A percentile compares a stretch with the other conserved stretches of the same genome.
Evolutionary conservation across 2,329 filamentous ascomycete species (phyloP).

Genomic region (Hypoxylon sp.): DNA sequence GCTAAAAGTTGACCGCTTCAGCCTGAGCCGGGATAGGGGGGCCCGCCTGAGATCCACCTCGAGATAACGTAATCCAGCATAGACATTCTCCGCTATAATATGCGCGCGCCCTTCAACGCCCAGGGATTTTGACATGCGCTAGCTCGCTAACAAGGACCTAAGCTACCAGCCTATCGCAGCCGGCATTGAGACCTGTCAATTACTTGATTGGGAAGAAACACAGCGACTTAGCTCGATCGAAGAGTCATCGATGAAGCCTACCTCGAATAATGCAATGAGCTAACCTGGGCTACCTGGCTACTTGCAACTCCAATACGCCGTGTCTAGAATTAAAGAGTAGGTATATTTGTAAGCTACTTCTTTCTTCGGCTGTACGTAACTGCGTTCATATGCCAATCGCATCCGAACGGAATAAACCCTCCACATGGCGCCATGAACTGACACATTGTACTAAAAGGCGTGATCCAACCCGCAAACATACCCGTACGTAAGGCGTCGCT

Average conservation of each 20-base stretch:
- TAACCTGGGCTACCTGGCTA: too few relatives aligned
- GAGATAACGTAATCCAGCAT: constrained; percentile 4
- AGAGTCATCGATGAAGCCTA: constrained; percentile 34
- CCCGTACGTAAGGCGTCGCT: constrained; percentile 1
- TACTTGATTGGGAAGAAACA: constrained; percentile 33
- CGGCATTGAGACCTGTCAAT: constrained; percentile 18
- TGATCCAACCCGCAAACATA: constrained; percentile 22
- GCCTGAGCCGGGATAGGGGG: constrained; percentile 1
- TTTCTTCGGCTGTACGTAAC: constrained; percentile 1
- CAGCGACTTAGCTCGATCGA: constrained; percentile 27
- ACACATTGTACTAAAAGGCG: constrained; percentile 31
- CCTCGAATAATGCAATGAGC: background rate
- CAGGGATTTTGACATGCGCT: constrained; percentile 34
- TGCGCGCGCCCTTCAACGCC: constrained; percentile 29
- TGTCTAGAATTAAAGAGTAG: background rate
- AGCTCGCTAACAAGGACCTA: constrained; percentile 15
- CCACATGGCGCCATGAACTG: constrained; percentile 4
- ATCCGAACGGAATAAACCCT: background rate
- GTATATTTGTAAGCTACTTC: background rate
- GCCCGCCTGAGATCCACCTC: constrained; percentile 15
- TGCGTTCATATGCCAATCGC: background rate
- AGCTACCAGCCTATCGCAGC: constrained; percentile 30
- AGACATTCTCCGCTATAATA: background rate
- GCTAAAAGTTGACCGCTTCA: constrained; percentile 27
- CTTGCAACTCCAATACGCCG: background rate